Conservation (phyloP, 2,329 filamentous ascomycete species). For the Microdochium bolleyi region DNA sequence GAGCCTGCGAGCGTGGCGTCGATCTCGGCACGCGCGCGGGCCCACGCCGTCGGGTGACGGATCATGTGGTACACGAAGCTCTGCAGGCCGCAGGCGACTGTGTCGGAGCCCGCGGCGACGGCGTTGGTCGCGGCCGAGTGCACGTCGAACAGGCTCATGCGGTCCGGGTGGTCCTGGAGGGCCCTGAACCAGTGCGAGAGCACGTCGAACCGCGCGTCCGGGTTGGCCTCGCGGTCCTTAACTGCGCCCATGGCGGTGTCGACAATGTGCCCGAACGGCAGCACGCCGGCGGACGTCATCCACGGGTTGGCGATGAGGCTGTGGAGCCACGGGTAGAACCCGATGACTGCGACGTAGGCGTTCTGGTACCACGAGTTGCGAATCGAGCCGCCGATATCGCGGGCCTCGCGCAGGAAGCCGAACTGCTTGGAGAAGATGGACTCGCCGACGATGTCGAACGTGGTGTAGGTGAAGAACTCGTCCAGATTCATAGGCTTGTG, state of each 20-base stretch:
- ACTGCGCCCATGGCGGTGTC: slow-evolving; percentile 2
- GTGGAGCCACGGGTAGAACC: slow-evolving; percentile 6
- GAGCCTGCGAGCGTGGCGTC: slow-evolving; percentile 3
- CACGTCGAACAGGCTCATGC: slow-evolving; percentile 1
- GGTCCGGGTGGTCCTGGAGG: slow-evolving; percentile 6
- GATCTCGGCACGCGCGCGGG: slow-evolving; percentile 7
- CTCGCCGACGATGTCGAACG: slow-evolving; percentile 23
- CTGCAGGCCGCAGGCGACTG: slow-evolving; percentile 12
- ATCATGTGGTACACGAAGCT: slow-evolving; percentile 15
- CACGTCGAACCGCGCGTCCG: slow-evolving; percentile 7
- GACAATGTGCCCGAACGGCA: slow-evolving; percentile 5
- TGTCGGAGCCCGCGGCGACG: slow-evolving; percentile 10
- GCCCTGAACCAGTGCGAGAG: slow-evolving; percentile 7
- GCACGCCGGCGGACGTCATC: slow-evolving; percentile 6
- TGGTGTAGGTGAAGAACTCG: slow-evolving; percentile 14
- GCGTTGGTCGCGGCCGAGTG: slow-evolving; percentile 1
- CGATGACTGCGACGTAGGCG: slow-evolving; percentile 2
- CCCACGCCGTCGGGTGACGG: slow-evolving; percentile 3
- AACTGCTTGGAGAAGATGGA: slow-evolving; percentile 20
- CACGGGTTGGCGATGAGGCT: slow-evolving; percentile 9
- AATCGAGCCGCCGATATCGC: slow-evolving; percentile 16
- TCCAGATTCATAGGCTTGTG: slow-evolving; percentile 8
- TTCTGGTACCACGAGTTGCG: slow-evolving; percentile 1
- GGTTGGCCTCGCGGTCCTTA: slow-evolving; percentile 5
- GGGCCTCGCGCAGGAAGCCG: slow-evolving; percentile 17